Conservation (phyloP, 768 basidiomycete genomes). For the Hypholoma fasciculare region DNA sequence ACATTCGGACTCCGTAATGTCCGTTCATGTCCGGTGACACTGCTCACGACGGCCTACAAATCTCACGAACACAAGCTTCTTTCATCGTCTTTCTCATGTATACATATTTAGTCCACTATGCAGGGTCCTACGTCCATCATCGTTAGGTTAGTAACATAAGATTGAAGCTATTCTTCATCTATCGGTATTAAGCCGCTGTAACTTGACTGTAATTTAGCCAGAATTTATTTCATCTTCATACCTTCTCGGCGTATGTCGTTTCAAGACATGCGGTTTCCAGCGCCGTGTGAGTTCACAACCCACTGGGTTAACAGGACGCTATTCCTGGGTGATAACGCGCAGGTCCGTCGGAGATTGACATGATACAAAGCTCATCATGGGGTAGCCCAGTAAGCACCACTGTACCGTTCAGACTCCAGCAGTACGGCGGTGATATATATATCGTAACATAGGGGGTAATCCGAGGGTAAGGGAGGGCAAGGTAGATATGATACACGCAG, state of each 20-base stretch:
- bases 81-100: not conserved
- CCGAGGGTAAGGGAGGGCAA: not conserved
- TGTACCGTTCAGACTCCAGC: not conserved
- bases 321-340: not conserved
- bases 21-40: conserved; percentile 1
- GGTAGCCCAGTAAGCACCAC: not conserved
- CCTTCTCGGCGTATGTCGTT: not conserved
- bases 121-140: not conserved
- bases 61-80: not conserved
- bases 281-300: not conserved
- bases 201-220: no score
- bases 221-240: not conserved
- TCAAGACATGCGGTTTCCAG: not conserved
- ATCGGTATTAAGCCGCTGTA: no score
- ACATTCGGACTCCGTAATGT: not conserved
- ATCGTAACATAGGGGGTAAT: not conserved
- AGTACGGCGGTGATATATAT: not conserved
- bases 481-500: not conserved
- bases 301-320: not conserved
- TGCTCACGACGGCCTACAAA: not conserved
- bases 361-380: not conserved
- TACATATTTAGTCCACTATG: not conserved
- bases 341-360: not conserved
- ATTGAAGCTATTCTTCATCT: no score
- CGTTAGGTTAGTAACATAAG: no score